phyloP scores from a whole-genome alignment of 345 rosid species.

The Lepidium didymum region DNA sequence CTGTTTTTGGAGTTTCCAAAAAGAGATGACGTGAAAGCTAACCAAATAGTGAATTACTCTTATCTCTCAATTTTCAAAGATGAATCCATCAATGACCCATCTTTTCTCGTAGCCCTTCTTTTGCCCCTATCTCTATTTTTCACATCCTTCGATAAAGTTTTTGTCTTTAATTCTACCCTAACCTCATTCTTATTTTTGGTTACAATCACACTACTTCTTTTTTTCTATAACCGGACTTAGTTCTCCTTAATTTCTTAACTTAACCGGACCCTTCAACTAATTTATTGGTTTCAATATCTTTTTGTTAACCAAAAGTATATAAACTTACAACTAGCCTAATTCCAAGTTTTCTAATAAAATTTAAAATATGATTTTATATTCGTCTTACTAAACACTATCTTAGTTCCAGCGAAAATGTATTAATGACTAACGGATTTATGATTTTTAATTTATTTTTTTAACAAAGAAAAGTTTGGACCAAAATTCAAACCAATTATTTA shows the following conservation, averaged over 20 bases:
- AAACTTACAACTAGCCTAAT: too few species aligned
- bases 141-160: slow-evolving; percentile 21
- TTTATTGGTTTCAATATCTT: neutral
- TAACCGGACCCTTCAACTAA: neutral
- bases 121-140: slow-evolving; percentile 21
- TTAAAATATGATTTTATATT: too few species aligned
- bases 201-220: slow-evolving; percentile 9
- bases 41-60: slow-evolving; percentile 15
- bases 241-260: neutral
- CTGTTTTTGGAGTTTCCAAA: slow-evolving; percentile 31
- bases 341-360: too few species aligned
- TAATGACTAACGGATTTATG: too few species aligned
- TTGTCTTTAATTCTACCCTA: slow-evolving; percentile 11
- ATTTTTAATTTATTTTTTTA: too few species aligned
- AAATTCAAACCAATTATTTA: too few species aligned
- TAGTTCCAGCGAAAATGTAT: too few species aligned
- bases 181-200: slow-evolving; percentile 17
- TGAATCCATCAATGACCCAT: slow-evolving; percentile 27
- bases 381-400: too few species aligned
- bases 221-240: slow-evolving; percentile 3
- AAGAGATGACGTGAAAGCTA: slow-evolving; percentile 33
- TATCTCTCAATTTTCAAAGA: slow-evolving; percentile 21
- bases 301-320: too few species aligned
- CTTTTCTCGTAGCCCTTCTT: slow-evolving; percentile 18
- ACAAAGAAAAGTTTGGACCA: too few species aligned